Conservation (phyloP, 2,329 filamentous ascomycete genomes). For the Colletotrichum liriopes region DNA sequence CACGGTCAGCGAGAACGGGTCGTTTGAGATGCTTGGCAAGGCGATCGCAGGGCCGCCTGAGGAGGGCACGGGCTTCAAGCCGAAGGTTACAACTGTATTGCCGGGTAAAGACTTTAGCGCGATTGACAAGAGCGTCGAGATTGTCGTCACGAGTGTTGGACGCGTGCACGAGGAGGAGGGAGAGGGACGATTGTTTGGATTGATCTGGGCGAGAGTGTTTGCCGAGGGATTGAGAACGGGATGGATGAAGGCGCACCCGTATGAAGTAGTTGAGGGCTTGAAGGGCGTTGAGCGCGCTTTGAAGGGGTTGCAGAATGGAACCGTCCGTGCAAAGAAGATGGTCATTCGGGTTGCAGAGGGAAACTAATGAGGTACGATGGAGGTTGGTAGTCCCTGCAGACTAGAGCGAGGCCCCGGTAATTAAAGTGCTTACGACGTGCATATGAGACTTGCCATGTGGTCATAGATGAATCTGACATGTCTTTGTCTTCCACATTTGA, state of each 20-base stretch:
- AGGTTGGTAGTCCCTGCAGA: neutral
- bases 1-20: conserved; percentile 42
- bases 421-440: conserved; percentile 6
- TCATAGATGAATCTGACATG: neutral
- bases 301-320: conserved; percentile 38
- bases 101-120: conserved; percentile 31
- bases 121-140: conserved; percentile 39
- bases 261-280: conserved; percentile 40
- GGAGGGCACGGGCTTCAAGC: conserved; percentile 37
- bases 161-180: conserved; percentile 40
- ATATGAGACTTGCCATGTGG: neutral
- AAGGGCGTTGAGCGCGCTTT: conserved; percentile 38
- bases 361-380: conserved; percentile 1
- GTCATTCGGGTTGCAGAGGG: conserved; percentile 42
- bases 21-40: conserved; percentile 39
- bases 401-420: neutral
- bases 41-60: conserved; percentile 40
- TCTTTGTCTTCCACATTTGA: neutral
- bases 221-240: conserved; percentile 40
- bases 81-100: conserved; percentile 41
- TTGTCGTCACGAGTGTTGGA: conserved; percentile 32
- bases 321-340: conserved; percentile 44
- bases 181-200: conserved; percentile 38
- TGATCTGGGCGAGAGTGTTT: conserved; percentile 40
- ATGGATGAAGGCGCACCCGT: conserved; percentile 44